Base-by-base conservation (phyloP, 129 eudicot species). In the Lonicera japonica region DNA sequence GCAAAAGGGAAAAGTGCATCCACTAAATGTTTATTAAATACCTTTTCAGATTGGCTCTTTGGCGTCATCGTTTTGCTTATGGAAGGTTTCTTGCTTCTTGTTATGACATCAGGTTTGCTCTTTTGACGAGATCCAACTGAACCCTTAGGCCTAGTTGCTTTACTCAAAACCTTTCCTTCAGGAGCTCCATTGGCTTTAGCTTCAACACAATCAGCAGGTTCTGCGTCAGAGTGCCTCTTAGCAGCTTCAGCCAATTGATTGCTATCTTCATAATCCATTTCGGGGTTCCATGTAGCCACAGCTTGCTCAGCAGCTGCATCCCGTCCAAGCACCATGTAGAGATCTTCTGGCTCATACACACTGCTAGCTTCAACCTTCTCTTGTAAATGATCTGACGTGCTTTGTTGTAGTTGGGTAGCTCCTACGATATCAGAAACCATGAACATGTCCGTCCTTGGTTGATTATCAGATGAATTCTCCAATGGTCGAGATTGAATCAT, bases 21-120 rank as follows among this genome's bases (percentile, higher is more conserved):
- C 50, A 43, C 50, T 1, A 43, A 43, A 43, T 14, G 13, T 10
- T 25, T 48, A 1, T 9, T 15, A 46, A 16, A 71, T 84, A 90
- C 97, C 97, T 78, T 78, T 25, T 83, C 80, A 46, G 84, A 60
- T 77, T 70, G 82, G 58, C 68, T 78, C 77, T 80, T 77, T 17
- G n/a, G 73, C 19, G 41, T 43, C 23, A 56, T 29, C 2, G 74
- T 53, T 69, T 72, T 81, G 68, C 77, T 81, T 62, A 68, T 83
- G 59, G 66, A 51, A 25, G 80, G 25, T 34, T 66, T 76, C 54
- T 66, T 73, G 61, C 59, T 78, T 69, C 79, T 75, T 45, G 80
- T 24, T 58, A 71, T 51, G 13, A 25, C 58, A 18, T 74, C 84
- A 9, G 82, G 70, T 78, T 72, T 81, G 60, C 73, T 68, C 55